Percentiles rank a stretch among this genome's conserved stretches.
These are phyloP conservation scores for Plasmodium fragile DNA, from an alignment of 169 alveolate genomes.

Conservation along the genomic window DNA sequence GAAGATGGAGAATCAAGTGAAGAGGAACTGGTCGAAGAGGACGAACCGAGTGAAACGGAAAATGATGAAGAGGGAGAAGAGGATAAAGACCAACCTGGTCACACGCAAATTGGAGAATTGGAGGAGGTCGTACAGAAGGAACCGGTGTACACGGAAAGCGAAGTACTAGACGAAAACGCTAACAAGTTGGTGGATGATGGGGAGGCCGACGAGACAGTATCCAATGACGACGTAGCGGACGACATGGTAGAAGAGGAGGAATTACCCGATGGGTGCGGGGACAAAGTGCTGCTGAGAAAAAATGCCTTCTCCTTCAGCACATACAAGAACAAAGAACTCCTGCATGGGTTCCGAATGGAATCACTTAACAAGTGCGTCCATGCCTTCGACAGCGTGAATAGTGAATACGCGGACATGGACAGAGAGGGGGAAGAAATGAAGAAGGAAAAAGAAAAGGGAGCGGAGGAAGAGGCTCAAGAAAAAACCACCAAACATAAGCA, in stretches of 20 bases:
- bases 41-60: neutral
- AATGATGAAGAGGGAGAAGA: neutral
- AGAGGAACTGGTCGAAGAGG: neutral
- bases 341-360: neutral
- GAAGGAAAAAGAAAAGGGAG: neutral
- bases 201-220: neutral
- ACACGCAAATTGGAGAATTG: neutral
- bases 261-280: neutral
- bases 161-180: neutral
- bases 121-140: neutral
- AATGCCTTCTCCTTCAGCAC: neutral
- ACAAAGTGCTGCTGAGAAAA: neutral
- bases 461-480: neutral
- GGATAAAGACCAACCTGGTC: neutral
- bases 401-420: neutral
- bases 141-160: neutral
- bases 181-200: neutral
- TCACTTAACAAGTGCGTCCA: constrained; percentile 9
- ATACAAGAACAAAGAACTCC: neutral
- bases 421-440: neutral
- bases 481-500: neutral
- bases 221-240: neutral
- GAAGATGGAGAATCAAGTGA: neutral
- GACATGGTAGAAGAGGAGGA: neutral
- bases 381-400: constrained; percentile 2